phyloP scores from a whole-genome alignment of 2,329 filamentous ascomycete genomes.

The Clarireedia sp. region DNA sequence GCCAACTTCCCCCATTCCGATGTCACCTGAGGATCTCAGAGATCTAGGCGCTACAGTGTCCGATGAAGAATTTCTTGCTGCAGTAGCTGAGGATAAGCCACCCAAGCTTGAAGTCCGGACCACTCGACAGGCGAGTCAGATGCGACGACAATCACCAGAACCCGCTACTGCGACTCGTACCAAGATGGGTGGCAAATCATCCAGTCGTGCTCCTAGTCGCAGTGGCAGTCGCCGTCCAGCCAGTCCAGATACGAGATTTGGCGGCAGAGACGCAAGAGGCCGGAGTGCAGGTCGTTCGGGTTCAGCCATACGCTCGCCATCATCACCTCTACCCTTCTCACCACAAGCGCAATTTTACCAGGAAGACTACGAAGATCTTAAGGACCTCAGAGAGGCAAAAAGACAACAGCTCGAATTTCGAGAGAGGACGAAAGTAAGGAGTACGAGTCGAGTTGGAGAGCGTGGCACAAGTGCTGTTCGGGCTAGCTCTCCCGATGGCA shows the following conservation, averaged over 20 bases:
- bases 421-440: constrained; percentile 38
- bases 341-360: constrained; percentile 44
- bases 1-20: constrained; percentile 84
- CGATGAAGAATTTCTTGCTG: constrained; percentile 25
- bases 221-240: constrained; percentile 31
- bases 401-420: constrained; percentile 46
- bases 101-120: constrained; percentile 28
- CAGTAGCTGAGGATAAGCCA: constrained; percentile 20
- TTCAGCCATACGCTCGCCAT: constrained; percentile 61
- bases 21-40: constrained; percentile 82
- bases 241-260: constrained; percentile 29
- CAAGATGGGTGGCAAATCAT: constrained; percentile 20
- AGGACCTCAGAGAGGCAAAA: constrained; percentile 42
- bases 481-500: constrained; percentile 25
- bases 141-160: constrained; percentile 26
- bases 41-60: constrained; percentile 41
- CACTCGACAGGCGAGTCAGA: constrained; percentile 29
- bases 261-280: constrained; percentile 42
- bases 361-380: constrained; percentile 58
- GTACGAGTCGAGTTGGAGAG: constrained; percentile 37
- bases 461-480: constrained; percentile 27
- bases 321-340: constrained; percentile 72
- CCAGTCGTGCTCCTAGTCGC: constrained; percentile 32
- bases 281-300: constrained; percentile 54
- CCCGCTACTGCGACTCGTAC: constrained; percentile 6